Conservation (phyloP, 2,329 filamentous ascomycete genomes). For the Colletotrichum incanum region DNA sequence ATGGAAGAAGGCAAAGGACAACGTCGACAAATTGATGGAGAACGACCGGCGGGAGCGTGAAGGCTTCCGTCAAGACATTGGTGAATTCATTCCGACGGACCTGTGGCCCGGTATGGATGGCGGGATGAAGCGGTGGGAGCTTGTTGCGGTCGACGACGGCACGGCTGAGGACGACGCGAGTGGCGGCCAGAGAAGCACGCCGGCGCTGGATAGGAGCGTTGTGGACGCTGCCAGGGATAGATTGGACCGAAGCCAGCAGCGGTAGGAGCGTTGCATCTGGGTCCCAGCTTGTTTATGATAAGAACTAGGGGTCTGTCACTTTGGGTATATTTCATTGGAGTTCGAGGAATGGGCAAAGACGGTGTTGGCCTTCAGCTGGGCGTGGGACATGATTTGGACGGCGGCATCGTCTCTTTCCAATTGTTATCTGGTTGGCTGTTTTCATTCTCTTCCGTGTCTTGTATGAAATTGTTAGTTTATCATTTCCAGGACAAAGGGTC, state of each 20-base stretch:
- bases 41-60: conserved; percentile 82
- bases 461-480: neutral
- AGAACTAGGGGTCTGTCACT: neutral
- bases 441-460: neutral
- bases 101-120: conserved; percentile 85
- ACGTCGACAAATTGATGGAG: conserved; percentile 82
- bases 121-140: conserved; percentile 68
- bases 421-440: neutral
- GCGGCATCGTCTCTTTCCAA: neutral
- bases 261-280: conserved; percentile 10
- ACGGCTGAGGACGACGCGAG: conserved; percentile 40
- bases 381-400: conserved; percentile 1
- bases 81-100: conserved; percentile 89
- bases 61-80: conserved; percentile 84
- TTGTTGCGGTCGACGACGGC: conserved; percentile 58
- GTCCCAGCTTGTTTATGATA: neutral
- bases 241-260: conserved; percentile 44
- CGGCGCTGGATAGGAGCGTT: conserved; percentile 50
- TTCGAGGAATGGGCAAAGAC: neutral
- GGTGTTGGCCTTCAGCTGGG: conserved; percentile 2
- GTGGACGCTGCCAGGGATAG: conserved; percentile 48
- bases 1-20: conserved; percentile 83
- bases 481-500: neutral
- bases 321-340: neutral
- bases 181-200: conserved; percentile 45